Evolutionary conservation across 2,329 filamentous ascomycete species (phyloP), one percentile per base, ranked within the genome.

Genomic region (Chrysoporthe deuterocubensis): DNA sequence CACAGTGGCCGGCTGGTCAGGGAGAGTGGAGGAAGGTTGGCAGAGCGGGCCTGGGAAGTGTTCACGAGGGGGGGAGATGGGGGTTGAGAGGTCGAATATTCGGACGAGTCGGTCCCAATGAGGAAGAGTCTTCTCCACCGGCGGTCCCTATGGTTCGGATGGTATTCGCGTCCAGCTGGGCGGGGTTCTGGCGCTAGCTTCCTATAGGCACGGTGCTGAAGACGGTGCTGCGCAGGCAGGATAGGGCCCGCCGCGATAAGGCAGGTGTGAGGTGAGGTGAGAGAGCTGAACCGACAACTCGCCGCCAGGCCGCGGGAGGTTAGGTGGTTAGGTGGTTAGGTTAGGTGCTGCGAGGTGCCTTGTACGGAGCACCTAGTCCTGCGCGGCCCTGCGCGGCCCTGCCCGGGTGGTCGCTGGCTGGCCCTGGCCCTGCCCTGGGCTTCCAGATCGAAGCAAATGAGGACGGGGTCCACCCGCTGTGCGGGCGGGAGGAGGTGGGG

Each of bases 131-230:
- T 54, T 54, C 50, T 26, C 21, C 21, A 54, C 21, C 50, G 50
- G 50, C 50, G 11, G 50, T 54, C 50, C 26, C 50, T 54, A 32
- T 32, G 14, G 50, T 54, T 54, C 21, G 26, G 50, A 54, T 26
- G 50, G 50, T 21, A 54, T 54, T 32, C 50, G 50, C 26, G 26
- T 32, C 50, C 50, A 54, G 50, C 50, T 54, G 50, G 50, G 50
- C 50, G 50, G 50, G 50, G 50, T 54, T 54, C 50, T 54, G 50
- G 21, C 50, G 50, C 50, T 54, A 54, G 50, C 50, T 54, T 32
- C 9, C 50, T 32, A 32, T 21, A 32, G 21, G 21, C 21, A 54
- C 21, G 50, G 50, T 32, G 14, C 50, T 54, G 21, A 13, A 32
- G 21, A 26, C 26, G 13, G 3, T 4, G 50, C 14, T 14, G 50